phyloP scores from a whole-genome alignment of 2,329 filamentous ascomycete species.

The Gnomoniopsis smithogilvyi region DNA sequence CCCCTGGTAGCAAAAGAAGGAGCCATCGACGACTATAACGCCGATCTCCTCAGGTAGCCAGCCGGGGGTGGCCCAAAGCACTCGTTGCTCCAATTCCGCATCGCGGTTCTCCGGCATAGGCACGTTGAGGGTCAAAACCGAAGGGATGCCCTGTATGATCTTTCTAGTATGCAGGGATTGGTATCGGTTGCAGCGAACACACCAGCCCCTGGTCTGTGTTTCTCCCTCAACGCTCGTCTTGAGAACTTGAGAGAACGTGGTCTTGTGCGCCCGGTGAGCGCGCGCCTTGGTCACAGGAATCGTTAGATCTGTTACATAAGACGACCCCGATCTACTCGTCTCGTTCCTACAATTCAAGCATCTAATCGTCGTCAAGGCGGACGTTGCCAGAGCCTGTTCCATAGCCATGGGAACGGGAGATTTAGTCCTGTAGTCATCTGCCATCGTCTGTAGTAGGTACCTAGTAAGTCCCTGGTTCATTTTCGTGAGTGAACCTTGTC shows the following conservation, averaged over 20 bases:
- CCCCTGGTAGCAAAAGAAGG: conserved; percentile 93
- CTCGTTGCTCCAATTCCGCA: conserved; percentile 63
- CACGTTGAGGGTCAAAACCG: conserved; percentile 86
- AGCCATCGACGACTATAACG: conserved; percentile 83
- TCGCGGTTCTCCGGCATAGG: conserved; percentile 49
- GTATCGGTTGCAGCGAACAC: conserved; percentile 84
- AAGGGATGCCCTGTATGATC: conserved; percentile 76
- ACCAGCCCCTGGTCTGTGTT: conserved; percentile 89
- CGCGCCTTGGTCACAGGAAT: conserved; percentile 62
- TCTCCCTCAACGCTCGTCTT: conserved; percentile 90
- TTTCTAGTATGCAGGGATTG: conserved; percentile 84
- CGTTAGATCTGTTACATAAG: conserved; percentile 79
- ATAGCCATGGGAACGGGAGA: conserved; percentile 60
- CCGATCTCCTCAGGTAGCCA: conserved; percentile 95
- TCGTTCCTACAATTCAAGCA: conserved; percentile 88
- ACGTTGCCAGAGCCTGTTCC: conserved; percentile 73
- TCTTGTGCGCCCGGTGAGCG: conserved; percentile 49
- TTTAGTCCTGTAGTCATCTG: conserved; percentile 70
- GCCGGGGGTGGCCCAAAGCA: conserved; percentile 83
- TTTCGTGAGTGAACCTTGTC: conserved; percentile 67
- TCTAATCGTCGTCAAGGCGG: conserved; percentile 69
- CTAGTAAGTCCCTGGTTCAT: conserved; percentile 86
- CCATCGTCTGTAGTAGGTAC: conserved; percentile 80
- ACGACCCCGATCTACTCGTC: conserved; percentile 73
- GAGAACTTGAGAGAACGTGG: conserved; percentile 84